Evolutionary conservation across 176 grass and related monocot species (phyloP).

Genomic region (Lolium rigidum): DNA sequence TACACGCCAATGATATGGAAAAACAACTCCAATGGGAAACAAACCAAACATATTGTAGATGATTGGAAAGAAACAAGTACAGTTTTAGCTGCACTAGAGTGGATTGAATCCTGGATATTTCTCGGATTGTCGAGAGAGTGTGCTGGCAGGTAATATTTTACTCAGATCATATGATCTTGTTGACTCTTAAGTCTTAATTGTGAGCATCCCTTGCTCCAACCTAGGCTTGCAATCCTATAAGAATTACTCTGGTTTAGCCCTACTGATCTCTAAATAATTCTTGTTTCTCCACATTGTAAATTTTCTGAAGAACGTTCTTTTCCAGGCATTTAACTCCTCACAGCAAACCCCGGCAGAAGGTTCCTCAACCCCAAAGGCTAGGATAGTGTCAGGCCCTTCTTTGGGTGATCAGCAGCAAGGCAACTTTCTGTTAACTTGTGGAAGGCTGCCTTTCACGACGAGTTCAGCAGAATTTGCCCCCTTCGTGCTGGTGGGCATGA

Average conservation of each 20-base stretch:
- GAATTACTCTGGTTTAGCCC: too few species aligned
- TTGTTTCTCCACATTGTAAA: too few species aligned
- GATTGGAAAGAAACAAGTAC: conserved; percentile 88
- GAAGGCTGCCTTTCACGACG: conserved; percentile 84
- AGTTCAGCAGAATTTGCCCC: conserved; percentile 84
- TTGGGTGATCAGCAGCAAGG: too few species aligned
- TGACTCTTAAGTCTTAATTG: conserved; percentile 37
- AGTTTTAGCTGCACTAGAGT: too few species aligned
- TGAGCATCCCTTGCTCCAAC: too few species aligned
- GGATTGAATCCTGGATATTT: conserved; percentile 98
- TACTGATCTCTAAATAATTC: too few species aligned
- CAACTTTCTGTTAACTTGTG: conserved; percentile 80
- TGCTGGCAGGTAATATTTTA: conserved; percentile 99
- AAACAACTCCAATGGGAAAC: conserved; percentile 53
- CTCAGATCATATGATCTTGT: conserved; percentile 39
- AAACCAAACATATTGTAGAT: conserved; percentile 50
- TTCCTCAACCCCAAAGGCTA: too few species aligned
- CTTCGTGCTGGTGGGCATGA: too few species aligned
- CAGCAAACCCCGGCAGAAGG: too few species aligned
- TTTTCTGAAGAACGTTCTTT: too few species aligned
- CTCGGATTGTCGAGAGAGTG: conserved; percentile 78
- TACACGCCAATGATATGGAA: conserved; percentile 49
- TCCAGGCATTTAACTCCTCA: too few species aligned
- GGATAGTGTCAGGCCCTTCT: too few species aligned
- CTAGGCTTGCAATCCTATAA: background rate